Conservation (phyloP, 441 rosid species). For the Macaranga tanarius region DNA sequence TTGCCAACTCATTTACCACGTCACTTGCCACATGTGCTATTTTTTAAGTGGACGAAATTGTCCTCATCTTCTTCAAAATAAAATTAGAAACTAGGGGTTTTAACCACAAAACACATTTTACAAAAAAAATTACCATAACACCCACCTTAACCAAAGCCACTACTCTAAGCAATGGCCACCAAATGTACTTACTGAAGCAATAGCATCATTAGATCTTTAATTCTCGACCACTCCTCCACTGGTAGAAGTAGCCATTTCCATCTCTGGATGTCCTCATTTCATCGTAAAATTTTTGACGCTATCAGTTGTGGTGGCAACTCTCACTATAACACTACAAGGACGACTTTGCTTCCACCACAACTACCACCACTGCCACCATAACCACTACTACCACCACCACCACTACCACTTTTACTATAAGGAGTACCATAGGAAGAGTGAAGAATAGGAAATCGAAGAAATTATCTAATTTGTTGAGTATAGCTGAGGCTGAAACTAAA, state of each 20-base stretch:
- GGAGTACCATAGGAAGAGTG: slow-evolving; percentile 10
- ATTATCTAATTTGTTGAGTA: slow-evolving; percentile 69
- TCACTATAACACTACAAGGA: slow-evolving; percentile 42
- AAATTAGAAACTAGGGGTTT: too few relatives aligned
- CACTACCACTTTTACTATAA: background rate
- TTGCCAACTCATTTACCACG: too few relatives aligned
- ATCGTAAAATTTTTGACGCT: slow-evolving; percentile 63
- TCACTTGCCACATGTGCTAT: too few relatives aligned
- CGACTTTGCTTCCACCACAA: slow-evolving; percentile 20
- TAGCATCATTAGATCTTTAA: slow-evolving; percentile 63
- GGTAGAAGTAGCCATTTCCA: slow-evolving; percentile 41
- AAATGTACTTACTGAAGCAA: slow-evolving; percentile 55
- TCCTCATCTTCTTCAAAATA: too few relatives aligned
- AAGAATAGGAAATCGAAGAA: slow-evolving; percentile 58
- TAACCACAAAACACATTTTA: too few relatives aligned
- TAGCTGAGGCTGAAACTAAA: slow-evolving; percentile 71
- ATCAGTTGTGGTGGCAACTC: slow-evolving; percentile 80
- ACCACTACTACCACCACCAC: background rate
- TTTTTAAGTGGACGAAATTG: too few relatives aligned
- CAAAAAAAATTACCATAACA: too few relatives aligned
- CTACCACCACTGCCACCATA: slow-evolving; percentile 27
- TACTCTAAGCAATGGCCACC: background rate
- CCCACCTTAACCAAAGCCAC: too few relatives aligned
- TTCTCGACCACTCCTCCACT: slow-evolving; percentile 43
- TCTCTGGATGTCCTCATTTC: slow-evolving; percentile 63